These are phyloP conservation scores for Entomortierella lignicola DNA, from an alignment of 192 early-diverging fungal species.

Conservation along the genomic window DNA sequence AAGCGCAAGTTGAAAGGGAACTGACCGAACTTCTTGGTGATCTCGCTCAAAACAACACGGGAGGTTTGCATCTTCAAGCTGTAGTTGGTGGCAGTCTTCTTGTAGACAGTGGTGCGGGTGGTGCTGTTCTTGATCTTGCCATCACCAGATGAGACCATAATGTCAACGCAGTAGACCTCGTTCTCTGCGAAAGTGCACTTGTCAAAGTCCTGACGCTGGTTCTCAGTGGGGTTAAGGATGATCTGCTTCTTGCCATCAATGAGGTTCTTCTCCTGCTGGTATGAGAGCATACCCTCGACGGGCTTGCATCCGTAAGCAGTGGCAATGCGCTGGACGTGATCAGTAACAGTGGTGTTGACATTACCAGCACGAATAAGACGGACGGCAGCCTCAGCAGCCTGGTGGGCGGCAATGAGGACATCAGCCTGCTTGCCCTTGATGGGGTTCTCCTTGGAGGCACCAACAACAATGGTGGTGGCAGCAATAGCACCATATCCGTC, in stretches of 20 bases:
- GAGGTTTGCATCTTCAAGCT: slow-evolving; percentile 90
- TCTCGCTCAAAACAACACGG: slow-evolving; percentile 76
- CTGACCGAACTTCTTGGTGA: slow-evolving; percentile 80
- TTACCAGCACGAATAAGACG: slow-evolving; percentile 89
- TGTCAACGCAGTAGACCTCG: slow-evolving; percentile 94
- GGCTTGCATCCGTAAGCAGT: slow-evolving; percentile 87
- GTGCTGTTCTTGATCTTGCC: slow-evolving; percentile 80
- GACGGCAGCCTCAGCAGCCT: slow-evolving; percentile 85
- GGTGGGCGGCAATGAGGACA: slow-evolving; percentile 87
- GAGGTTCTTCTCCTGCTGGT: slow-evolving; percentile 87
- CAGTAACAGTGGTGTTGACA: slow-evolving; percentile 75
- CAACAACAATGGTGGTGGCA: slow-evolving; percentile 88
- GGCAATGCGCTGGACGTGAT: slow-evolving; percentile 83
- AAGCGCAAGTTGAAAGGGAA: slow-evolving; percentile 91
- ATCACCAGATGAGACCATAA: slow-evolving; percentile 89
- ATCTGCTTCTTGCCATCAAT: slow-evolving; percentile 95
- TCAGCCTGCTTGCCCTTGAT: slow-evolving; percentile 88
- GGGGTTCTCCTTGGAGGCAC: slow-evolving; percentile 81
- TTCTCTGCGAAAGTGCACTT: slow-evolving; percentile 79
- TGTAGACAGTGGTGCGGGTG: slow-evolving; percentile 91
- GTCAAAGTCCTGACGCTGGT: slow-evolving; percentile 78
- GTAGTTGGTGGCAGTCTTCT: slow-evolving; percentile 85
- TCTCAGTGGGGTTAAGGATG: slow-evolving; percentile 87
- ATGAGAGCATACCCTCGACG: slow-evolving; percentile 92
- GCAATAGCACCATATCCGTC: slow-evolving; percentile 89